Conservation (phyloP, 2,329 filamentous ascomycete genomes). For the Colletotrichum lentis region DNA sequence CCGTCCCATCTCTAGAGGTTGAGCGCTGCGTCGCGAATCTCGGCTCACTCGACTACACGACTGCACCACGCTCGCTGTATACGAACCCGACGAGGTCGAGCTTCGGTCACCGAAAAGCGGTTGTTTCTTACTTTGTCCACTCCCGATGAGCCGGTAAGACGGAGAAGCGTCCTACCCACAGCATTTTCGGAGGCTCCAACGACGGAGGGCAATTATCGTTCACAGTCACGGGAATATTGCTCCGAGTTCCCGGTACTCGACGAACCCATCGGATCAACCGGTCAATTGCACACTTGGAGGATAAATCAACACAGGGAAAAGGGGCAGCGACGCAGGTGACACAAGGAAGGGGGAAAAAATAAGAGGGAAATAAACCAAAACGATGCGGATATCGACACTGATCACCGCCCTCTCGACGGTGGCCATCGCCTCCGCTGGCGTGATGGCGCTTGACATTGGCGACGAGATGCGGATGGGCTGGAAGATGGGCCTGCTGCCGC, state of each 20-base stretch:
- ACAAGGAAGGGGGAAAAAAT: not conserved
- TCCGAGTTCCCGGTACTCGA: not conserved
- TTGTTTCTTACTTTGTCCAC: not conserved
- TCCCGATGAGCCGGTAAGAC: constrained; percentile 3
- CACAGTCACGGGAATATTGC: not conserved
- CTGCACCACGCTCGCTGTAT: constrained; percentile 25
- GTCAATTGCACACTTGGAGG: not conserved
- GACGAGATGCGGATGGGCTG: constrained; percentile 48
- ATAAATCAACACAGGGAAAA: not conserved
- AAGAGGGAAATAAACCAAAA: not conserved
- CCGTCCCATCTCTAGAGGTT: not conserved
- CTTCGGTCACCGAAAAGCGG: not conserved
- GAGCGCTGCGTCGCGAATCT: constrained; percentile 5
- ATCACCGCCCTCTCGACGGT: constrained; percentile 7
- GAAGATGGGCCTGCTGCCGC: constrained; percentile 48
- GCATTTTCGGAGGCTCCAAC: not conserved
- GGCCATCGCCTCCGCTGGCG: constrained; percentile 16
- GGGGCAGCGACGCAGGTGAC: too few relatives aligned
- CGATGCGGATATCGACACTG: constrained; percentile 14
- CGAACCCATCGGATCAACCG: not conserved
- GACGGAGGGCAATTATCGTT: not conserved
- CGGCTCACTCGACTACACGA: not conserved
- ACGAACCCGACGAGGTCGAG: constrained; percentile 25
- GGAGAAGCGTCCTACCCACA: not conserved
- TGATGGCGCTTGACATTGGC: constrained; percentile 42